Evolutionary conservation across 2,329 filamentous ascomycete genomes (phyloP).

Genomic region (Ophiostoma sp.): DNA sequence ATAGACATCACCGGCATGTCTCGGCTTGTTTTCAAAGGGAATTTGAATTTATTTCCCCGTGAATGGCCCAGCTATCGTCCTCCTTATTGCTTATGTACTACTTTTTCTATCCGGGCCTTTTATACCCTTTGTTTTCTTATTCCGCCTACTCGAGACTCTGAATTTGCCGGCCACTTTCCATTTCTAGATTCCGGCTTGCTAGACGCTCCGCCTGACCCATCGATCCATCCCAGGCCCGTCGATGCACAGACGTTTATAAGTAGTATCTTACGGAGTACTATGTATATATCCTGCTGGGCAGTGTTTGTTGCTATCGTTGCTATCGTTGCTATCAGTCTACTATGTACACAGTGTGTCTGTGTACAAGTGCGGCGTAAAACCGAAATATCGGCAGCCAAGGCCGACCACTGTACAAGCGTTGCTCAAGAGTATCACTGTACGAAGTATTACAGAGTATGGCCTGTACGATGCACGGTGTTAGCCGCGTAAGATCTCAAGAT

Average conservation of each 20-base stretch:
- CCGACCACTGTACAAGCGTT: background rate
- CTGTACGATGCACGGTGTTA: background rate
- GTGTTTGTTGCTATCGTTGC: no score
- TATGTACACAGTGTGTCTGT: no score
- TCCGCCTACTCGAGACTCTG: background rate
- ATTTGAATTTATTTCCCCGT: background rate
- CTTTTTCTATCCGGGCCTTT: slow-evolving; percentile 5
- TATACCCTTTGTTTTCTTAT: background rate
- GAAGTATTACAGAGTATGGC: no score
- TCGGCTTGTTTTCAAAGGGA: background rate
- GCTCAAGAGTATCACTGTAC: no score
- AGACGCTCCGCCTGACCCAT: background rate
- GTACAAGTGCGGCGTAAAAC: no score
- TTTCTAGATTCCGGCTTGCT: slow-evolving; percentile 2
- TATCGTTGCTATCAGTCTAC: background rate
- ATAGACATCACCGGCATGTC: slow-evolving; percentile 7
- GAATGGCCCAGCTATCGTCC: background rate
- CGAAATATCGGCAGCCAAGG: background rate
- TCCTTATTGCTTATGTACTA: background rate
- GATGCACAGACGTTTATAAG: background rate
- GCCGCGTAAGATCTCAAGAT: background rate
- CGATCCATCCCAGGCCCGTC: background rate
- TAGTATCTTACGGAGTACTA: background rate
- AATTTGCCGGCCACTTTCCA: slow-evolving; percentile 9
- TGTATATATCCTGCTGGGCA: no score